Evolutionary conservation across 2,329 filamentous ascomycete genomes (phyloP).

Genomic region (Penicillium sp.): DNA sequence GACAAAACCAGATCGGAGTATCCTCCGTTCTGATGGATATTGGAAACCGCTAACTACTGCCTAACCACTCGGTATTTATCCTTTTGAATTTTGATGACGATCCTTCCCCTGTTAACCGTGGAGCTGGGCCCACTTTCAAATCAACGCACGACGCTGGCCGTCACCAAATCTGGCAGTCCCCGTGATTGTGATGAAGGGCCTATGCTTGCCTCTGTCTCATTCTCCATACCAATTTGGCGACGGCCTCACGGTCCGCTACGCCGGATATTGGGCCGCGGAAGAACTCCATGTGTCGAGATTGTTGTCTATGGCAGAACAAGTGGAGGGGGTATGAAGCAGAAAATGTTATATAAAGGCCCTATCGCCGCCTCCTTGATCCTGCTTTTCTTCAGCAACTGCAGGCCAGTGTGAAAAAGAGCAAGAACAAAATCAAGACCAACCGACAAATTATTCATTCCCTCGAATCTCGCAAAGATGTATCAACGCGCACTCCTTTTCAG

Average conservation of each 20-base stretch:
- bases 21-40: slow-evolving; percentile 12
- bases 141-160: slow-evolving; percentile 15
- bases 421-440: slow-evolving; percentile 7
- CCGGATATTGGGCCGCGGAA: slow-evolving; percentile 10
- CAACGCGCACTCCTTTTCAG: slow-evolving; percentile 35
- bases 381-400: slow-evolving; percentile 25
- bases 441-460: slow-evolving; percentile 14
- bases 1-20: slow-evolving; percentile 13
- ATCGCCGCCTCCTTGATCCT: neutral
- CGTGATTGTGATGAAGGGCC: slow-evolving; percentile 13
- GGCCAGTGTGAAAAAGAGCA: slow-evolving; percentile 28
- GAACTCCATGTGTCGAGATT: slow-evolving; percentile 5
- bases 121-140: slow-evolving; percentile 18
- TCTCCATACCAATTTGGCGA: slow-evolving; percentile 18
- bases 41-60: slow-evolving; percentile 13
- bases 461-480: slow-evolving; percentile 26
- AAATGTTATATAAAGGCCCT: slow-evolving; percentile 26
- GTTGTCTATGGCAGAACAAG: neutral
- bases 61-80: slow-evolving; percentile 6
- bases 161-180: slow-evolving; percentile 16
- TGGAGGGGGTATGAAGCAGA: neutral
- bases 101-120: slow-evolving; percentile 22
- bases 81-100: slow-evolving; percentile 8
- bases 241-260: slow-evolving; percentile 20
- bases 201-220: slow-evolving; percentile 5